A percentile compares a stretch with the other conserved stretches of the same genome.
Conservation (phyloP, 83 land plant genomes). For the Picea abies region DNA sequence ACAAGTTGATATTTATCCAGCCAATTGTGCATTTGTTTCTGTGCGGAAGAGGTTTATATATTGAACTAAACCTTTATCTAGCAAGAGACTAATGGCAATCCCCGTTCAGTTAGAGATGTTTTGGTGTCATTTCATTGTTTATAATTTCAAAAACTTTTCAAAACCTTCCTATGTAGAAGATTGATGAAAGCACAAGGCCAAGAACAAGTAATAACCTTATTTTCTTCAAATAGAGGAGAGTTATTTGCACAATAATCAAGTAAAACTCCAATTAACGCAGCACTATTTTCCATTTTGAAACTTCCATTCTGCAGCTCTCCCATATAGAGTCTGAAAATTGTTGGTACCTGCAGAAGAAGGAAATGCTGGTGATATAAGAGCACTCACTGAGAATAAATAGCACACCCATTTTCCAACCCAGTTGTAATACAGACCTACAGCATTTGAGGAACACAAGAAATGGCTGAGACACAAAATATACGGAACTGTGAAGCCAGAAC, state of each 20-base stretch:
- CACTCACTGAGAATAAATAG: neutral
- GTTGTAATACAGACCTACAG: neutral
- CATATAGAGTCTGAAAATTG: conserved; percentile 55
- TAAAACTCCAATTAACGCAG: conserved; percentile 58
- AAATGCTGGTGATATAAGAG: conserved; percentile 5
- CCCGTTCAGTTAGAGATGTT: neutral
- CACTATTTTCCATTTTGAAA: conserved; percentile 49
- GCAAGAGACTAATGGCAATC: neutral
- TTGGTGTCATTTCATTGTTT: neutral
- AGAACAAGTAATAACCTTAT: conserved; percentile 47
- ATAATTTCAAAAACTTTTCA: neutral
- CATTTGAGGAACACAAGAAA: neutral
- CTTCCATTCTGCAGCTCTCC: conserved; percentile 65
- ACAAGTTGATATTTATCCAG: neutral
- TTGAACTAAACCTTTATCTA: neutral
- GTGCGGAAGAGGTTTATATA: neutral
- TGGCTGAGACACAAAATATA: neutral
- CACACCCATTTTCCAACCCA: neutral
- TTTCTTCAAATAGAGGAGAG: conserved; percentile 47
- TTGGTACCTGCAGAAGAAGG: conserved; percentile 43
- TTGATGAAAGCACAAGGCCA: neutral
- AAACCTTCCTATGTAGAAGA: neutral
- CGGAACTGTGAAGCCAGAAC: neutral
- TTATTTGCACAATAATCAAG: conserved; percentile 46
- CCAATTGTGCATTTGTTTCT: neutral